Evolutionary conservation across 768 basidiomycete genomes (phyloP), one percentile per base, ranked within the genome.

Genomic region (Crassisporium funariophilum): DNA sequence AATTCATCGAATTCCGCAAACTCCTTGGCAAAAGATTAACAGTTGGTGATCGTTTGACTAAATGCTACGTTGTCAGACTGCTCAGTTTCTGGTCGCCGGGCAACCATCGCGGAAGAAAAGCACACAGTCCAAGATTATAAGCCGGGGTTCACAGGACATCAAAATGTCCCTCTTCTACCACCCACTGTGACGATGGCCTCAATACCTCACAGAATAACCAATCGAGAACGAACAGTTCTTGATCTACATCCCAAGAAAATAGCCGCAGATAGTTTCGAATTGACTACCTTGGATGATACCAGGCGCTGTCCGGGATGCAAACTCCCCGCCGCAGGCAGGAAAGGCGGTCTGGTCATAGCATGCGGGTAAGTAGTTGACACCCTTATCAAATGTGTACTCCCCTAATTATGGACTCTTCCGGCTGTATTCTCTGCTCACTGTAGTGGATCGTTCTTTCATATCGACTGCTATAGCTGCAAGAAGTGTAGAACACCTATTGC

Each of bases 391-490:
- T 23, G 3, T 12, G 4, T 16, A 34, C 20, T 16, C 20, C n/a
- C 8, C 17, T n/a, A n/a, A 2, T 29, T 22, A 19, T 29, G 25
- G 17, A 29, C 17, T 24, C 15, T 33, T 22, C 22, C 43, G 17
- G 34, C 7, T 12, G 5, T 31, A 13, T 16, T 24, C 21, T 17
- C 4, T n/a, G n/a, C n/a, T n/a, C n/a, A n/a, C 16, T 36, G 29
- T 33, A 54, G 53, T 12, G 41, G 48, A 17, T 44, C 46, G 8
- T 53, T 52, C 41, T 50, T 52, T 25, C 55, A 56, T 29, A 27
- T 56, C 34, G 55, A 56, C 23, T 56, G 55, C 41, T 56, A 56
- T 44, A 53, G 47, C 27, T 56, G 55, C 51, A 56, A 56, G 47
- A 53, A 47, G 17, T 56, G 55, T 35, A 31, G 31, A 11, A 45